Base-by-base conservation (phyloP, 2,329 filamentous ascomycete genomes). In the Neoscytalidium dimidiatum region DNA sequence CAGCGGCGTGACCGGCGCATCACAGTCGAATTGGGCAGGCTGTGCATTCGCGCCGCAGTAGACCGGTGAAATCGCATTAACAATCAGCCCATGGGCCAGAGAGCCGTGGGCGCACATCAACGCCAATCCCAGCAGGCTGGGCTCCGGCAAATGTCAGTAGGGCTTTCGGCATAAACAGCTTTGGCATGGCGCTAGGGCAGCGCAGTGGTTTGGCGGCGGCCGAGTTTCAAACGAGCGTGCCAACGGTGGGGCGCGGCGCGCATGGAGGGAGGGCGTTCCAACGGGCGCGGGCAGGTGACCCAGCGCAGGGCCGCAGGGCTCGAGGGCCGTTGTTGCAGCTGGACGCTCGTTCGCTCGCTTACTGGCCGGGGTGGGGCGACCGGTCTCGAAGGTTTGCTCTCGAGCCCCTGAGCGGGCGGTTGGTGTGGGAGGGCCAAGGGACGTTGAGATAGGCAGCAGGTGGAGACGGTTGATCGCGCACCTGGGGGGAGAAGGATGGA, bases 371-470 rank as follows among this genome's bases (percentile, higher is more conserved):
- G 56, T 58, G 56, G 56, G 56, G 56, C 56, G 38, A 44, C 56
- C 56, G 56, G 56, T 58, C 56, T 58, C 56, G 56, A 58, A 58
- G 56, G 56, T 44, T 44, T 58, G 38, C 26, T 46, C 23, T 58
- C 38, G 21, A 57, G 56, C 56, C 56, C 56, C 56, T 58, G 56
- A 58, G 26, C 41, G 33, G n/a, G 23, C 7, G 31, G n/a, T 11
- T 48, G 44, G 44, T 48, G 44, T 19, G 49, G 49, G 28, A 52
- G 21, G 28, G 31, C 23, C n/a, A 13, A 21, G 35, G 33, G 33
- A 58, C 56, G 56, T 58, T 58, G 56, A 58, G 56, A 58, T 58
- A 58, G 56, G 41, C 56, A 58, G 38, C 56, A 31, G 53, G 56
- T 58, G 56, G 56, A 44, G 56, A 29, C 56, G 23, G 56, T 9